A percentile compares a stretch with the other conserved stretches of the same genome.
These are phyloP conservation scores for Thraustochytrium sp. DNA, from an alignment of 352 stramenopile species.

Conservation along the genomic window DNA sequence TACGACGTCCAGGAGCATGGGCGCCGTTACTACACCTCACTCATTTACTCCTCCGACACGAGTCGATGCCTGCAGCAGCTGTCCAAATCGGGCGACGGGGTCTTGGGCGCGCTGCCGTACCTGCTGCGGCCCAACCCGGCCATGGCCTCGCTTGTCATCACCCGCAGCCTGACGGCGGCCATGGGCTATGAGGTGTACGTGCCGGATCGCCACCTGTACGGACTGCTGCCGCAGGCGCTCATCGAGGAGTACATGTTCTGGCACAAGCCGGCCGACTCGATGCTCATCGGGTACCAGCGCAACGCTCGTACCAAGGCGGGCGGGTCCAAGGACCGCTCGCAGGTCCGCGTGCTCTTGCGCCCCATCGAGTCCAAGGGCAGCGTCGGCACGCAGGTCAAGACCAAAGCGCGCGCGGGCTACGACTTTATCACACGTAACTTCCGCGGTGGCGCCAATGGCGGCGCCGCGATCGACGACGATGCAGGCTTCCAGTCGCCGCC, in stretches of 20 bases:
- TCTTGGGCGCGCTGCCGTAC: constrained; percentile 54
- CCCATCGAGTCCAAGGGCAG: constrained; percentile 21
- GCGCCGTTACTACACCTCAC: constrained; percentile 85
- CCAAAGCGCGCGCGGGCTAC: neutral
- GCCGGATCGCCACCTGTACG: constrained; percentile 60
- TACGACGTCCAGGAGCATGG: constrained; percentile 95
- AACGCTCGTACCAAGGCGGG: neutral
- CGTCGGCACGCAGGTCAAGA: neutral
- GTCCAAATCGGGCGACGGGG: constrained; percentile 54
- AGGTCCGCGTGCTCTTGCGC: neutral
- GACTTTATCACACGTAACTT: neutral
- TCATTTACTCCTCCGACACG: constrained; percentile 95
- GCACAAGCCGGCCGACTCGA: constrained; percentile 35
- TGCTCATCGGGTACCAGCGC: neutral
- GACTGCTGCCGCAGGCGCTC: constrained; percentile 72
- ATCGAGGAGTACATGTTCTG: constrained; percentile 79
- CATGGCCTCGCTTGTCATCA: constrained; percentile 78
- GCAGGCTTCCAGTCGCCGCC: constrained; percentile 23
- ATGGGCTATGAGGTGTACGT: constrained; percentile 60
- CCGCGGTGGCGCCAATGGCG: neutral
- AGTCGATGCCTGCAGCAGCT: constrained; percentile 86
- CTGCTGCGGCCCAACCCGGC: constrained; percentile 60
- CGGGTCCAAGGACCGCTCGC: neutral
- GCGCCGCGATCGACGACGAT: neutral
- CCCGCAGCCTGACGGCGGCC: constrained; percentile 62